Evolutionary conservation across 2,329 filamentous ascomycete species (phyloP), one percentile per base, ranked within the genome.

Genomic region (Diplodia sapinea): DNA sequence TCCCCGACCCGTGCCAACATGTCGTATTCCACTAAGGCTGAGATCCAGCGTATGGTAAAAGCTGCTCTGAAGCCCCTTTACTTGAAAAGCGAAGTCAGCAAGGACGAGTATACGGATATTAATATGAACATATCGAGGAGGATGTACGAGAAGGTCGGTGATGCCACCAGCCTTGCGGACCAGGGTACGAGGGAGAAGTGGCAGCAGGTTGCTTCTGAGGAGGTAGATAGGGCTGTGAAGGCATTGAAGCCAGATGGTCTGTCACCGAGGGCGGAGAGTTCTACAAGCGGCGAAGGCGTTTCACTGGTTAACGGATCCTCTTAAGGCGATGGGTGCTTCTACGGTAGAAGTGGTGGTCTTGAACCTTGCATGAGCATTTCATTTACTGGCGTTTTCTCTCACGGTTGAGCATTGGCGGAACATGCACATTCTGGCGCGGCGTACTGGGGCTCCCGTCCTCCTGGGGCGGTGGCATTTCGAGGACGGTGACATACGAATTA

Each of bases 91-190:
- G 87, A 90, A 70, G 86, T 98, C 70, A 93, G 89, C 20, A 92
- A 93, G 72, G 92, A 97, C 69, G 91, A 97, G 78, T 99, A 96
- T 78, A 94, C 92, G 2, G 88, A 88, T 67, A 97, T 98, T 79
- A 98, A 98, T 76, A 89, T 93, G 70, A 90, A 91, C 69, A 89
- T 98, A 40, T 97, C 93, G 51, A 90, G 93, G 68, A 91, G 90
- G 80, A 83, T 99, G 68, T 99, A 99, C 79, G 93, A 89, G 38
- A 82, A 82, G 56, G 84, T 88, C 31, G 84, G 84, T 5, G 83
- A 83, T 68, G 75, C 75, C 68, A 77, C 79, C 63, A 80, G 79
- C 26, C 84, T 95, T 36, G 75, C 80, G 4, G 87, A 91, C 73
- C 85, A 90, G 26, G 86, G 88, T 33, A 87, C 87, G 67, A 86